These are phyloP conservation scores for Alternaria ethzedia DNA, from an alignment of 2,329 filamentous ascomycete species.

Conservation along the genomic window DNA sequence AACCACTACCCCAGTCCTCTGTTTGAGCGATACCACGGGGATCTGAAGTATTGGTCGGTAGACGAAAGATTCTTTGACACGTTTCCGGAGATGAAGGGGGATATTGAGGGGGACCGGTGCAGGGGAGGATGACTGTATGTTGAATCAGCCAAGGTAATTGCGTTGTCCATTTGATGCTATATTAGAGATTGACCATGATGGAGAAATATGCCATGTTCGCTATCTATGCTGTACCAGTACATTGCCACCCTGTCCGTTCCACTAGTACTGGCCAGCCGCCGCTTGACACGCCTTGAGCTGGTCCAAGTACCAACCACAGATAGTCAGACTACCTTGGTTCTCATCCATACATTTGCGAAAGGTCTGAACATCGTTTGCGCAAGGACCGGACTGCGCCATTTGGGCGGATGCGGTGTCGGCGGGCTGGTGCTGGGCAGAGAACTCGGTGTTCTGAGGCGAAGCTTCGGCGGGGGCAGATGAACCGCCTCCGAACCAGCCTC, in stretches of 20 bases:
- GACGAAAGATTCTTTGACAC: constrained; percentile 31
- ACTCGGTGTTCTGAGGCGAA: constrained; percentile 44
- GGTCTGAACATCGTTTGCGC: constrained; percentile 77
- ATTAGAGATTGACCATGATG: background rate
- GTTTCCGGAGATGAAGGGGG: constrained; percentile 38
- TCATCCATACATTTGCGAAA: constrained; percentile 98
- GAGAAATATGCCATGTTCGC: background rate
- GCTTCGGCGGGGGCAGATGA: constrained; percentile 62
- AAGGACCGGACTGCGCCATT: constrained; percentile 54
- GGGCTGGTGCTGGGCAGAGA: constrained; percentile 30
- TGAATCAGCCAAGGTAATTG: background rate
- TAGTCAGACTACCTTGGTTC: constrained; percentile 89
- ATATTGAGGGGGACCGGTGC: constrained; percentile 39
- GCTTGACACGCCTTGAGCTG: constrained; percentile 71
- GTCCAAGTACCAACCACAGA: constrained; percentile 98
- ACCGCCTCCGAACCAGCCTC: constrained; percentile 83
- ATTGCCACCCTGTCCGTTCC: background rate
- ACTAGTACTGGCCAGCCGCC: constrained; percentile 57
- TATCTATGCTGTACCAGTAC: constrained; percentile 3
- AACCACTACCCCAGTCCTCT: constrained; percentile 31
- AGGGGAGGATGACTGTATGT: background rate
- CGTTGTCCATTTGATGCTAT: background rate
- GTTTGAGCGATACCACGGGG: constrained; percentile 40
- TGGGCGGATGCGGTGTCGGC: constrained; percentile 50
- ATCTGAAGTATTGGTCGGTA: constrained; percentile 37